These are phyloP conservation scores for Leccinum pellstonianum DNA, from an alignment of 768 basidiomycete species.

Conservation along the genomic window DNA sequence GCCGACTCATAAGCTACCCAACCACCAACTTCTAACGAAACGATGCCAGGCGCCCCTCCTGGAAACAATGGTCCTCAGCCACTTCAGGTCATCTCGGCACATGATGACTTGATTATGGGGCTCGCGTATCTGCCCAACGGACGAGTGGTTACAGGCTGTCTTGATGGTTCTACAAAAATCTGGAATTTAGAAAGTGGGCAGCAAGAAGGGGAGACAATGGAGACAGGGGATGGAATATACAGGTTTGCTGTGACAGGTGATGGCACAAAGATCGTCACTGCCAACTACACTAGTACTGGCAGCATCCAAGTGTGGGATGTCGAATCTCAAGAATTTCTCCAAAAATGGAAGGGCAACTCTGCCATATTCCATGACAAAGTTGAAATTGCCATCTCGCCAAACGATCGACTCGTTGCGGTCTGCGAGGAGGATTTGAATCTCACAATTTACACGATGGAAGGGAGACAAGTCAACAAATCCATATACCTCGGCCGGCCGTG, in stretches of 20 bases:
- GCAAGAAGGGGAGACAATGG: conserved; percentile 3
- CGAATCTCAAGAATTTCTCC: not conserved
- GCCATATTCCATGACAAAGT: too few species aligned
- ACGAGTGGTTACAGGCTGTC: conserved; percentile 3
- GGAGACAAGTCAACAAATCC: not conserved
- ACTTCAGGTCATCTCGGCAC: not conserved
- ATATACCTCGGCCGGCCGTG: not conserved
- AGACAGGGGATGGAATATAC: not conserved
- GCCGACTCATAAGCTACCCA: too few species aligned
- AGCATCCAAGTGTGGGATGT: not conserved
- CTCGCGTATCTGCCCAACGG: conserved; percentile 10
- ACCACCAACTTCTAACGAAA: too few species aligned
- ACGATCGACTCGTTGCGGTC: not conserved
- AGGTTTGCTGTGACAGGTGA: conserved; percentile 3
- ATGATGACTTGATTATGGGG: not conserved
- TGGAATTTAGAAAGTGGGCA: conserved; percentile 10
- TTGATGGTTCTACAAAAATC: not conserved
- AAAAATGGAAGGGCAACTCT: not conserved
- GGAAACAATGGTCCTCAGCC: not conserved
- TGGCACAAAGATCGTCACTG: conserved; percentile 1
- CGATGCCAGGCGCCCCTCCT: too few species aligned
- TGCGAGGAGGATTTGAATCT: too few species aligned
- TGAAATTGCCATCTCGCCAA: not conserved
- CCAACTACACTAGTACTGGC: not conserved
- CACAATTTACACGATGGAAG: not conserved